Percentiles rank a stretch among this genome's conserved stretches.
Conservation (phyloP, 106 monocot species). For the Agapanthus africanus region DNA sequence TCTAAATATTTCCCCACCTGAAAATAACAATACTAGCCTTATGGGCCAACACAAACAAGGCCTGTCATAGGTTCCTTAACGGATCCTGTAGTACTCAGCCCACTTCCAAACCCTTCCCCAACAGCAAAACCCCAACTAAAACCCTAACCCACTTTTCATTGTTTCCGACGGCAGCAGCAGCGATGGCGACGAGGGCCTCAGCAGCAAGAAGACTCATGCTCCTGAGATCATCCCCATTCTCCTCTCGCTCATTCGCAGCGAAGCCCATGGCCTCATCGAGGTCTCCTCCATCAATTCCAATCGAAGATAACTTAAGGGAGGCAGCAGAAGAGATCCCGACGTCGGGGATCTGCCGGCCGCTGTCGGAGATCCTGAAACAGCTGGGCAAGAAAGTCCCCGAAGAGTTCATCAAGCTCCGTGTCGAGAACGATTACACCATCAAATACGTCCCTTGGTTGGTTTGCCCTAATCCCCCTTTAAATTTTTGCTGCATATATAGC, state of each 20-base stretch:
- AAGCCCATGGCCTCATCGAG: slow-evolving; percentile 9
- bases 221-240: neutral
- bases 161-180: neutral
- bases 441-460: slow-evolving; percentile 56
- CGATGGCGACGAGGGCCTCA: neutral
- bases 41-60: too few relatives aligned
- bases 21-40: too few relatives aligned
- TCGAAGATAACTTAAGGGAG: slow-evolving; percentile 8
- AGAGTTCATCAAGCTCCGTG: slow-evolving; percentile 41
- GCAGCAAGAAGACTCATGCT: slow-evolving; percentile 2
- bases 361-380: slow-evolving; percentile 49
- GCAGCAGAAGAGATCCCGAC: slow-evolving; percentile 39
- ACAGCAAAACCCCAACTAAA: neutral
- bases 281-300: neutral
- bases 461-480: slow-evolving; percentile 2
- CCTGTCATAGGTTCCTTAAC: too few relatives aligned
- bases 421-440: slow-evolving; percentile 32
- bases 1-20: too few relatives aligned
- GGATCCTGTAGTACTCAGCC: too few relatives aligned
- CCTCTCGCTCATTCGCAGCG: slow-evolving; percentile 21
- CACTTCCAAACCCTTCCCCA: neutral
- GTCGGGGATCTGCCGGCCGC: slow-evolving; percentile 45
- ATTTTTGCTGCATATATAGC: neutral
- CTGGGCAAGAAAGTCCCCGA: slow-evolving; percentile 60
- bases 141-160: neutral